A percentile compares a stretch with the other conserved stretches of the same genome.
Conservation (phyloP, 148 eudicot genomes). For the Rhododendron ovatum region DNA sequence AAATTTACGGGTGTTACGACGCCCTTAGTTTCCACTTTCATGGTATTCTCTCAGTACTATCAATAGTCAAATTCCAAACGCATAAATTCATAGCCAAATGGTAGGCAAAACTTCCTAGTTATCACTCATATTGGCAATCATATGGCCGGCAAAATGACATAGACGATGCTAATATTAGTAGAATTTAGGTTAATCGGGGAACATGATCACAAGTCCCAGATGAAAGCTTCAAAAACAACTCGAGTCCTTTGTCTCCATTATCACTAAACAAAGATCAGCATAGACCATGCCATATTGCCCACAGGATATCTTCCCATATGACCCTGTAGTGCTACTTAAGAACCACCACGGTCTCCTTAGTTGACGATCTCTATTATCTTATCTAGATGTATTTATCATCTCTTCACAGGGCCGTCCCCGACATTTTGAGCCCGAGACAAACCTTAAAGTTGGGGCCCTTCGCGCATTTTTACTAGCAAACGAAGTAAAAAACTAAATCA, state of each 20-base stretch:
- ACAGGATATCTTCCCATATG: too few species aligned
- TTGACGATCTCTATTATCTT: too few species aligned
- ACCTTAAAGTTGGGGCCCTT: too few species aligned
- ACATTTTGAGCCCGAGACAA: too few species aligned
- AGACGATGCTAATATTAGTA: not conserved
- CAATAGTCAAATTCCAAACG: not conserved
- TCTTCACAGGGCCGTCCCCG: too few species aligned
- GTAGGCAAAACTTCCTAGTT: not conserved
- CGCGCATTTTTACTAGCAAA: too few species aligned
- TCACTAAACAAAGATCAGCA: not conserved
- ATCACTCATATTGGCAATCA: not conserved
- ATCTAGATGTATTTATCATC: too few species aligned
- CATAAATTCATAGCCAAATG: not conserved
- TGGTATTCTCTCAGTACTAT: not conserved
- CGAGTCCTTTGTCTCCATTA: not conserved
- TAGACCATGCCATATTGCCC: not conserved
- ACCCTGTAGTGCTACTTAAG: too few species aligned
- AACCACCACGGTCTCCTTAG: too few species aligned
- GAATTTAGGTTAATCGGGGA: not conserved
- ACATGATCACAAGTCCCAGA: not conserved
- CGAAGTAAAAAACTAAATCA: too few species aligned
- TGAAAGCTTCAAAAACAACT: not conserved
- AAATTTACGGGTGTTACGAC: not conserved
- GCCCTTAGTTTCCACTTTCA: not conserved
- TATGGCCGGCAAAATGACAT: conserved; percentile 4